Evolutionary conservation across 495 filamentous ascomycete species (phyloP).

Genomic region (Lophium mytilinum): DNA sequence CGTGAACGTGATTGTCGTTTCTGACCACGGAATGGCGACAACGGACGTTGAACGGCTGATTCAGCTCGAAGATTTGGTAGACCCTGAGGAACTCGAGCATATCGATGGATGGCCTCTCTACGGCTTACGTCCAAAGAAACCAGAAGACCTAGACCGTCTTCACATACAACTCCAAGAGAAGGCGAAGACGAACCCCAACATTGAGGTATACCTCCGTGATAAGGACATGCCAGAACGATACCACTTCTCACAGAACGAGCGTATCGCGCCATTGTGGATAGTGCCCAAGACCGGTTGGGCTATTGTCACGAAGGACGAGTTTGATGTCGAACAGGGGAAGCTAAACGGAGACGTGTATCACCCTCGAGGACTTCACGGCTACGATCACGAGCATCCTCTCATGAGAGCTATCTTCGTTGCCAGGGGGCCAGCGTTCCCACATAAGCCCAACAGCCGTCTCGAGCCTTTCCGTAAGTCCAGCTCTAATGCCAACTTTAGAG

Average conservation of each 20-base stretch:
- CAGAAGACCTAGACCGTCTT: slow-evolving; percentile 39
- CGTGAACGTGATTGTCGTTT: slow-evolving; percentile 95
- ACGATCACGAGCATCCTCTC: slow-evolving; percentile 79
- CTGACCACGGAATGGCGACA: slow-evolving; percentile 96
- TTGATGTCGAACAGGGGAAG: slow-evolving; percentile 56
- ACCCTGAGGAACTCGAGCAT: slow-evolving; percentile 63
- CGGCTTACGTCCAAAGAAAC: slow-evolving; percentile 71
- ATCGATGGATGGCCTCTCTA: slow-evolving; percentile 93
- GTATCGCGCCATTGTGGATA: slow-evolving; percentile 89
- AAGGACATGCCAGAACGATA: slow-evolving; percentile 78
- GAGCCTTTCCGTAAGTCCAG: slow-evolving; percentile 73
- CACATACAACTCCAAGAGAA: slow-evolving; percentile 40
- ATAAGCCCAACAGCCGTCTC: slow-evolving; percentile 68
- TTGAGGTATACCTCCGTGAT: slow-evolving; percentile 78
- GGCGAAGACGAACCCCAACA: slow-evolving; percentile 49
- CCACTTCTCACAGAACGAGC: slow-evolving; percentile 75
- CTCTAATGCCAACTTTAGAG: slow-evolving; percentile 2
- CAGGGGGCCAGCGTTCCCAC: slow-evolving; percentile 79
- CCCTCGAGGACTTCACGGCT: slow-evolving; percentile 77
- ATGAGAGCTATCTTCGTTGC: slow-evolving; percentile 93
- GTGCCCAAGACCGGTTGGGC: slow-evolving; percentile 86
- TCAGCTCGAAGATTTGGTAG: slow-evolving; percentile 86
- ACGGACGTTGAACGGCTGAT: slow-evolving; percentile 75
- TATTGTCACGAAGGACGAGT: slow-evolving; percentile 70
- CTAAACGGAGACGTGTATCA: slow-evolving; percentile 58